Percentiles rank a stretch among this genome's conserved stretches.
Evolutionary conservation across 345 rosid genomes (phyloP).

Genomic region (Hibiscus tridactylites): DNA sequence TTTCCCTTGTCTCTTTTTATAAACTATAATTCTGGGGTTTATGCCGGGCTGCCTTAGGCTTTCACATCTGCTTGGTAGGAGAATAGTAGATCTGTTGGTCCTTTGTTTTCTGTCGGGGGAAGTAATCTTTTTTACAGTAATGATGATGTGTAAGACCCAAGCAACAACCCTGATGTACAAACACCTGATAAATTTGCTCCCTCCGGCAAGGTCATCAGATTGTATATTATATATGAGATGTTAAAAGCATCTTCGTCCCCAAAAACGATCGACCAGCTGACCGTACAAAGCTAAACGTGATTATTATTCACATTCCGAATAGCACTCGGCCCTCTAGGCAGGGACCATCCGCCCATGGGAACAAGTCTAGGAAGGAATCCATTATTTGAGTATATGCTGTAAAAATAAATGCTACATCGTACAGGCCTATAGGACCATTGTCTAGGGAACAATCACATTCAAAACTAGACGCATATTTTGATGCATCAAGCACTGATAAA

Average conservation of each 20-base stretch:
- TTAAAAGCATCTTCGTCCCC: not conserved
- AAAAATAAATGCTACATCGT: not conserved
- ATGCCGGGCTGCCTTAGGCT: not conserved
- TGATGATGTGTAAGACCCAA: constrained; percentile 13
- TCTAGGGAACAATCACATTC: constrained; percentile 6
- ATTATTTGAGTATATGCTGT: constrained; percentile 6
- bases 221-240: not conserved
- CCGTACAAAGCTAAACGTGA: not conserved
- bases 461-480: not conserved
- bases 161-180: constrained; percentile 16
- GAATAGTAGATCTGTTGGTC: not conserved
- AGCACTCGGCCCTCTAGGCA: constrained; percentile 23
- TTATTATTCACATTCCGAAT: constrained; percentile 7
- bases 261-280: not conserved
- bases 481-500: not conserved
- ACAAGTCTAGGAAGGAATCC: constrained; percentile 11
- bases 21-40: no score
- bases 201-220: constrained; percentile 21
- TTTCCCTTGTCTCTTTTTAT: no score
- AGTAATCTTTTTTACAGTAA: constrained; percentile 7
- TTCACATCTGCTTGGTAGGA: not conserved
- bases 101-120: not conserved
- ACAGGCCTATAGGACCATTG: not conserved
- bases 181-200: constrained; percentile 26
- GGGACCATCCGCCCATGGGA: constrained; percentile 23